Percentiles rank a stretch among this genome's conserved stretches.
Conservation (phyloP, 176 grass and related monocot species). For the Tillandsia fasciculata region DNA sequence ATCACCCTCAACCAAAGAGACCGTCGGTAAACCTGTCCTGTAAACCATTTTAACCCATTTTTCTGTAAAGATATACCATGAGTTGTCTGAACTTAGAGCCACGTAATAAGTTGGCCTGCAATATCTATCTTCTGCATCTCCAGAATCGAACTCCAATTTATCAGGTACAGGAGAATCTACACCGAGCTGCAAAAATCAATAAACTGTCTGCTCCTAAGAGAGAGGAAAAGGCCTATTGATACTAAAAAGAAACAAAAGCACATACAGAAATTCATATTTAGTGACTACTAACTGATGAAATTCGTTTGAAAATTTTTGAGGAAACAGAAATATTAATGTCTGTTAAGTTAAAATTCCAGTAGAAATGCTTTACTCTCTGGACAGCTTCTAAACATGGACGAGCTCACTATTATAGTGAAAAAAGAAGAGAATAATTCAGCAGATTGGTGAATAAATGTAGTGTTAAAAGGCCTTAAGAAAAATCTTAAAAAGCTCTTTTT, state of each 20-base stretch:
- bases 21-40: constrained; percentile 58
- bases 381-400: background rate
- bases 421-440: no score
- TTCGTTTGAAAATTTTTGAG: background rate
- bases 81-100: constrained; percentile 97
- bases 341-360: background rate
- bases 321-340: background rate
- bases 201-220: constrained; percentile 9
- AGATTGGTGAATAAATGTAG: no score
- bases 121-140: constrained; percentile 18
- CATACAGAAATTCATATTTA: constrained; percentile 1
- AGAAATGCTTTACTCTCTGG: background rate
- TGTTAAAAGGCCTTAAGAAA: no score
- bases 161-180: constrained; percentile 29
- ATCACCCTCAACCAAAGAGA: constrained; percentile 57
- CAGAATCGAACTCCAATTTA: constrained; percentile 32
- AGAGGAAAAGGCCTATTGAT: background rate
- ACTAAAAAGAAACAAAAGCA: constrained; percentile 4
- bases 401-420: no score
- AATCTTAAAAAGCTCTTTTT: no score
- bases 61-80: constrained; percentile 97
- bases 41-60: constrained; percentile 89
- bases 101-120: constrained; percentile 52
- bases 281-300: background rate
- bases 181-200: constrained; percentile 39